Evolutionary conservation across 2,329 filamentous ascomycete genomes (phyloP).

Genomic region (Colletotrichum agaves): DNA sequence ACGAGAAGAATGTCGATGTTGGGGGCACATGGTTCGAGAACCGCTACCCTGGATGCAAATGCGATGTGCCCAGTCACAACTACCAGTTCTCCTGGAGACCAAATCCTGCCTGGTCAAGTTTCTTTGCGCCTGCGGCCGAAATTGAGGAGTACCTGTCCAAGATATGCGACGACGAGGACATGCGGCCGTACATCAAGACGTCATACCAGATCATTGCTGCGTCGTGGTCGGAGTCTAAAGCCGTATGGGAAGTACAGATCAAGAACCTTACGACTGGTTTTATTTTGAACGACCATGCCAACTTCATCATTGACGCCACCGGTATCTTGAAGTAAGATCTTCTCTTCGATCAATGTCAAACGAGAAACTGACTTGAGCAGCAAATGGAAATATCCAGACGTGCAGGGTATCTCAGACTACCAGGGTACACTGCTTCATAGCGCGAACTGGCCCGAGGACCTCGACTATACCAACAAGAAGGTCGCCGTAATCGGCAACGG

Average conservation of each 20-base stretch:
- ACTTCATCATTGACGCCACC: slow-evolving; percentile 61
- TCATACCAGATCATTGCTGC: slow-evolving; percentile 55
- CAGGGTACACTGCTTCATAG: slow-evolving; percentile 63
- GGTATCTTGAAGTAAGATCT: slow-evolving; percentile 63
- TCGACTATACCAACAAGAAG: slow-evolving; percentile 60
- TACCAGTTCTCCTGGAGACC: slow-evolving; percentile 72
- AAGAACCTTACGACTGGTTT: slow-evolving; percentile 50
- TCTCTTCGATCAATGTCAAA: neutral
- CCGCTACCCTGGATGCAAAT: slow-evolving; percentile 66
- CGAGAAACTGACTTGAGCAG: slow-evolving; percentile 44
- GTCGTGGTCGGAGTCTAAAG: slow-evolving; percentile 56
- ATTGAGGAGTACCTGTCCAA: slow-evolving; percentile 64
- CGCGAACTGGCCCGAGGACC: slow-evolving; percentile 62
- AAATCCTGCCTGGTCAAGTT: slow-evolving; percentile 68
- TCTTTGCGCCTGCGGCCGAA: slow-evolving; percentile 65
- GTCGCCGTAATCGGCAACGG: slow-evolving; percentile 69
- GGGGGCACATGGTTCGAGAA: slow-evolving; percentile 71
- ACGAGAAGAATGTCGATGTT: slow-evolving; percentile 66
- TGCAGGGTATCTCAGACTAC: slow-evolving; percentile 58
- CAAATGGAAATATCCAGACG: slow-evolving; percentile 64
- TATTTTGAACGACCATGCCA: slow-evolving; percentile 56
- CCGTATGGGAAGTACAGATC: slow-evolving; percentile 55
- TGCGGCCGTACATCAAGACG: slow-evolving; percentile 56
- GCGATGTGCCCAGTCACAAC: slow-evolving; percentile 68
- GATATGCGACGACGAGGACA: slow-evolving; percentile 59